phyloP scores from a whole-genome alignment of 2,329 filamentous ascomycete species.

The Aspergillus fischeri region DNA sequence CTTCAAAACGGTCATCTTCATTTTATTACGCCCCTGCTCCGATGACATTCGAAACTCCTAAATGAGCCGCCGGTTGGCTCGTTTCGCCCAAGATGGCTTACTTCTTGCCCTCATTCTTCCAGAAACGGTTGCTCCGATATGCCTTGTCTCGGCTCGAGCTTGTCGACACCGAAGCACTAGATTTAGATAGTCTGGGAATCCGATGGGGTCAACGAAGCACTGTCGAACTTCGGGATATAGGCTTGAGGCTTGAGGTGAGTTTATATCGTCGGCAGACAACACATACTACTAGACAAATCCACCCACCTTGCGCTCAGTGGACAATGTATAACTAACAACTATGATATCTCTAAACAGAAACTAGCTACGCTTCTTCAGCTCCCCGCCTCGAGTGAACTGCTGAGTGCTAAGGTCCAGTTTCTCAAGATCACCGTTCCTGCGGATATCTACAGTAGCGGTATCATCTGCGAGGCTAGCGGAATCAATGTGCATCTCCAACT shows the following conservation, averaged over 20 bases:
- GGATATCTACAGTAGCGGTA: constrained; percentile 81
- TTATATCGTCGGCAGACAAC: background rate
- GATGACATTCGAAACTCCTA: constrained; percentile 23
- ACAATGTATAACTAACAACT: constrained; percentile 21
- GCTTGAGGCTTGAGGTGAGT: constrained; percentile 69
- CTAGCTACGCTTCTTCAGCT: constrained; percentile 70
- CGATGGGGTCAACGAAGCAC: constrained; percentile 76
- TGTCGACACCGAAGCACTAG: constrained; percentile 80
- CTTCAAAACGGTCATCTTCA: constrained; percentile 2
- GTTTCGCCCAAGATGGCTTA: constrained; percentile 57
- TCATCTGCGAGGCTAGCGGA: constrained; percentile 75
- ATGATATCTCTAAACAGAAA: constrained; percentile 55
- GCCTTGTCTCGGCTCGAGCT: constrained; percentile 78
- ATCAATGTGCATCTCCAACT: constrained; percentile 67
- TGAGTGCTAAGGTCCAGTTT: constrained; percentile 68
- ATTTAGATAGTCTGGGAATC: constrained; percentile 81
- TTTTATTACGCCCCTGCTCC: constrained; percentile 18
- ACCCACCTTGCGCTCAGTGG: background rate
- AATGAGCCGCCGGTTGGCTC: constrained; percentile 31
- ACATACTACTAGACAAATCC: background rate
- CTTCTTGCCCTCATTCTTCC: constrained; percentile 72
- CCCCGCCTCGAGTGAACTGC: constrained; percentile 66
- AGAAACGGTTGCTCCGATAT: constrained; percentile 85
- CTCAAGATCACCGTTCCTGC: constrained; percentile 81
- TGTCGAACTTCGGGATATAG: constrained; percentile 83